Percentiles rank a stretch among this genome's conserved stretches.
phyloP scores from a whole-genome alignment of 495 filamentous ascomycete species.

The Tuber borchii region DNA sequence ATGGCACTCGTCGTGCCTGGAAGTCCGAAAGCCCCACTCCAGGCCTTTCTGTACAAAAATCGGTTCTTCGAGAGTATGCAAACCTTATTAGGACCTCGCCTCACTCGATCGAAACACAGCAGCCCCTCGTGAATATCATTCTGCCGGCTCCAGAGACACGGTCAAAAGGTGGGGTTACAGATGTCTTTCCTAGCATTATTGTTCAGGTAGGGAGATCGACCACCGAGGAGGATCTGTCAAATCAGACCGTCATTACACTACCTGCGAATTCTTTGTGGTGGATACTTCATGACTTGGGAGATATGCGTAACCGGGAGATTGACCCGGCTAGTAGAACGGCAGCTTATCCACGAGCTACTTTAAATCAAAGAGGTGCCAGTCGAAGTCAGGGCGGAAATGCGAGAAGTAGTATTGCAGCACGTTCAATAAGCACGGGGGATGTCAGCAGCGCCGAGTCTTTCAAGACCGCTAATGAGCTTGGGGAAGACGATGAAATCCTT shows the following conservation, averaged over 20 bases:
- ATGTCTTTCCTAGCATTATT: slow-evolving; percentile 16
- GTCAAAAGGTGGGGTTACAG: no score
- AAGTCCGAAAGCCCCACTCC: slow-evolving; percentile 13
- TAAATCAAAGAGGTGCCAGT: slow-evolving; percentile 34
- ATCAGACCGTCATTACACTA: slow-evolving; percentile 9
- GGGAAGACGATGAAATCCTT: not conserved
- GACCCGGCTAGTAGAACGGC: slow-evolving; percentile 35
- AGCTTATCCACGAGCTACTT: slow-evolving; percentile 21
- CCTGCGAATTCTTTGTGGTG: slow-evolving; percentile 24
- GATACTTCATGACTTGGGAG: slow-evolving; percentile 36
- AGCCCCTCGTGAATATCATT: slow-evolving; percentile 28
- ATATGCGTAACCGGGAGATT: slow-evolving; percentile 38
- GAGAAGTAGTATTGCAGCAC: no score
- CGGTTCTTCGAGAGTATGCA: not conserved
- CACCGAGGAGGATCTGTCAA: slow-evolving; percentile 17
- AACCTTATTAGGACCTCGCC: slow-evolving; percentile 18
- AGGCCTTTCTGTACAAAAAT: slow-evolving; percentile 27
- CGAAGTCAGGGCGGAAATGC: slow-evolving; percentile 13
- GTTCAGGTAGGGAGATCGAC: slow-evolving; percentile 36
- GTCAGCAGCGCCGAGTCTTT: slow-evolving; percentile 20
- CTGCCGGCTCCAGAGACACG: slow-evolving; percentile 8
- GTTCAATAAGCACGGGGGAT: not conserved
- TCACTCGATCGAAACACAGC: slow-evolving; percentile 28
- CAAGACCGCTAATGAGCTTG: slow-evolving; percentile 12
- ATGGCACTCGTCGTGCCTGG: slow-evolving; percentile 17